Conservation (phyloP, 2,329 filamentous ascomycete genomes). For the Cladobotryum mycophilum region DNA sequence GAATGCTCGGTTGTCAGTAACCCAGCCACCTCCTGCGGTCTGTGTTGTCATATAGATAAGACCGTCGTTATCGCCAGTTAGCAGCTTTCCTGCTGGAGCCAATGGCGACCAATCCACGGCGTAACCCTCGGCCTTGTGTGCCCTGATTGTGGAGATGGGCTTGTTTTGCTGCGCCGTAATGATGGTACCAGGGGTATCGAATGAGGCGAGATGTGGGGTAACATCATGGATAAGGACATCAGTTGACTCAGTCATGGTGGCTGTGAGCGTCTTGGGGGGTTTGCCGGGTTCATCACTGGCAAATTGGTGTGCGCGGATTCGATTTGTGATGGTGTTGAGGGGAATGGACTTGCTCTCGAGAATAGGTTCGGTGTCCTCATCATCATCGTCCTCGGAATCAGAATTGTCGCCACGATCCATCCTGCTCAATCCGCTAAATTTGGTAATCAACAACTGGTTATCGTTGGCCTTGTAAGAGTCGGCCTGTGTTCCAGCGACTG, state of each 20-base stretch:
- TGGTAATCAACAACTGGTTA: conserved; percentile 93
- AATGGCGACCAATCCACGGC: conserved; percentile 90
- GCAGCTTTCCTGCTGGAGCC: conserved; percentile 71
- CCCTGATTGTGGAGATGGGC: conserved; percentile 77
- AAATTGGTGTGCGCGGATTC: conserved; percentile 80
- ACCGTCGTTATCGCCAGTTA: conserved; percentile 88
- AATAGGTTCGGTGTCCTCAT: conserved; percentile 78
- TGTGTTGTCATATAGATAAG: conserved; percentile 83
- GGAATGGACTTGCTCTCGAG: conserved; percentile 89
- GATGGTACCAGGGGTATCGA: conserved; percentile 79
- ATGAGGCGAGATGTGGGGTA: conserved; percentile 78
- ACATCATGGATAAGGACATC: conserved; percentile 92
- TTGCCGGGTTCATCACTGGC: conserved; percentile 63
- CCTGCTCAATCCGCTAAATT: conserved; percentile 83
- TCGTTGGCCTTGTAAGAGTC: conserved; percentile 68
- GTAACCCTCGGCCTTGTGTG: conserved; percentile 92
- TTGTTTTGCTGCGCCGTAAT: conserved; percentile 81
- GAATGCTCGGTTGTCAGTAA: conserved; percentile 78
- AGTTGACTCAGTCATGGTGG: conserved; percentile 85
- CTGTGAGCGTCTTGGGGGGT: conserved; percentile 76
- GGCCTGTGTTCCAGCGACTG: conserved; percentile 90
- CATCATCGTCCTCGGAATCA: conserved; percentile 65
- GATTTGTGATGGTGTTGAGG: conserved; percentile 81
- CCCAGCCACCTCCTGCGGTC: conserved; percentile 82
- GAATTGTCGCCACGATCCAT: conserved; percentile 70